Conservation (phyloP, 345 rosid genomes). For the Moringa oleifera region DNA sequence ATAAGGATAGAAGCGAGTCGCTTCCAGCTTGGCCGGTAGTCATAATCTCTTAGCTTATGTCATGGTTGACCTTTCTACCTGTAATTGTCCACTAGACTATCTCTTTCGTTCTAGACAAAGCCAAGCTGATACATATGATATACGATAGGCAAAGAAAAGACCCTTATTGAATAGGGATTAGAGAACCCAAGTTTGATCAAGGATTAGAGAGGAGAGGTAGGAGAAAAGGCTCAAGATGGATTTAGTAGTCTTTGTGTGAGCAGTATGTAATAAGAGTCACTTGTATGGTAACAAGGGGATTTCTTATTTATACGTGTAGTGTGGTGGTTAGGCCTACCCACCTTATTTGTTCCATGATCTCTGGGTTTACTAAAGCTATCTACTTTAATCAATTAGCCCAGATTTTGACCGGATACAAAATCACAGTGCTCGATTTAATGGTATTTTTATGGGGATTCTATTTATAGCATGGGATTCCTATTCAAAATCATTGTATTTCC, state of each 20-base stretch:
- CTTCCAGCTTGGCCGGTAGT: conserved; percentile 6
- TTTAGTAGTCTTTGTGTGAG: conserved; percentile 9
- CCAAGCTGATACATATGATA: neutral
- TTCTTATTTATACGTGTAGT: conserved; percentile 13
- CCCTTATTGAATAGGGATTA: neutral
- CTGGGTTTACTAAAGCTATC: conserved; percentile 7
- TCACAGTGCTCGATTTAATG: conserved; percentile 14
- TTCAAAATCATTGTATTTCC: conserved; percentile 15
- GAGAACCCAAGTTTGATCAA: neutral
- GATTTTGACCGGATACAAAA: conserved; percentile 1
- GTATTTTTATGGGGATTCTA: conserved; percentile 19
- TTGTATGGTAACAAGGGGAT: conserved; percentile 3
- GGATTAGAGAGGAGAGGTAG: neutral
- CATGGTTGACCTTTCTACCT: neutral
- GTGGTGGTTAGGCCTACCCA: conserved; percentile 17
- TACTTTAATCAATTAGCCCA: too few relatives aligned
- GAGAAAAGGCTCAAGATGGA: conserved; percentile 10
- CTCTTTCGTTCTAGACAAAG: neutral
- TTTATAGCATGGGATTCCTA: conserved; percentile 23
- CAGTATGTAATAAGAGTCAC: conserved; percentile 9
- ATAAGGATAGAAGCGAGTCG: conserved; percentile 1
- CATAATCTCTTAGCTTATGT: neutral
- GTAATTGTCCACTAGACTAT: neutral
- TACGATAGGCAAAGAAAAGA: neutral
- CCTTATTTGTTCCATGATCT: conserved; percentile 12